Base-by-base conservation (phyloP, 352 stramenopile genomes). In the Globisporangium lucens region DNA sequence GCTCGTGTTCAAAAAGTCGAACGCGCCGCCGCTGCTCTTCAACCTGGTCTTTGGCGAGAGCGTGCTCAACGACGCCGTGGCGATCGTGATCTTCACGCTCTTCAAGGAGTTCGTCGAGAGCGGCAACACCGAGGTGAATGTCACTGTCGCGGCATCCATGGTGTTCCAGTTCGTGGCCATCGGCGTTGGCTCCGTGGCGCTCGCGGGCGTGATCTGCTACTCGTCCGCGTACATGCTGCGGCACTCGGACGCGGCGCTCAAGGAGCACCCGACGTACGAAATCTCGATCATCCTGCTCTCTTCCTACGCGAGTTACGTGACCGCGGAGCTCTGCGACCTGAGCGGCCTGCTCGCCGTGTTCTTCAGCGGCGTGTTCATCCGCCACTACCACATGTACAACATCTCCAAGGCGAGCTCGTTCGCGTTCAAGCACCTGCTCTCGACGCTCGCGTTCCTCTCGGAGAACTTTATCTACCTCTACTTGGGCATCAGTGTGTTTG, bases 21-120 rank as follows among this genome's bases (percentile, higher is more conserved):
- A 69, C 22, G 76, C 75, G 29, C 74, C 75, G 24, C 74, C 87
- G 30, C 75, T 82, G 46, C 71, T 97, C 17, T 95, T 96, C 73
- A 95, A 95, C 68, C 75, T 97, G 15, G 82, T 95, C 7, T 97
- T 96, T 74, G 90, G 90, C 33, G 90, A 97, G 75, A 89, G 74
- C 30, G 84, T 93, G 22, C 73, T 97, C 24, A 97, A 96, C 69
- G 65, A 66, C 66, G 60, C 53, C 15, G 43, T 68, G 83, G 82
- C 78, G 3, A 89, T 98, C 33, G 88, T 95, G 9, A 63, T 97
- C 46, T 98, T 86, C 55, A 73, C 71, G 35, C 65, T 88, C 4
- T 86, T 85, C 60, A 73, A 84, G 52, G 46, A 73, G 12, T 84
- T 80, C 13, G 89, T 94, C 75, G 68, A 75, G 66, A 67, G 62